Evolutionary conservation across 768 basidiomycete species (phyloP).

Genomic region (Lanmaoa pseudosensibilis): DNA sequence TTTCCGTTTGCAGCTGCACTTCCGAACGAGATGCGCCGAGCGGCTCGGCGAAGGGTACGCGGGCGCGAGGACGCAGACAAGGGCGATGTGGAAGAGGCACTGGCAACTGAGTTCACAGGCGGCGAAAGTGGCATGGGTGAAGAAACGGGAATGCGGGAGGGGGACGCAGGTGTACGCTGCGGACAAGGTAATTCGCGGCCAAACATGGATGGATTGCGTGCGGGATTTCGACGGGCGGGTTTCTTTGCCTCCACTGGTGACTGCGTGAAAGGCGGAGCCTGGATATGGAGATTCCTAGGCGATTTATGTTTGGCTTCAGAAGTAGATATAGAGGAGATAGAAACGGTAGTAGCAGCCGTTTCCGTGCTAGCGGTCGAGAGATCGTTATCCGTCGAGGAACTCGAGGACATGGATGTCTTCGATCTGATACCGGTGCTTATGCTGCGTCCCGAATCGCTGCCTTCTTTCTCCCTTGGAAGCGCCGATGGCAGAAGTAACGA

Average conservation of each 20-base stretch:
- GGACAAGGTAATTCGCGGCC: constrained; percentile 61
- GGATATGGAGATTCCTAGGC: constrained; percentile 22
- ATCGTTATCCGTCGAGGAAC: constrained; percentile 34
- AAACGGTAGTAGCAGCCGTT: constrained; percentile 32
- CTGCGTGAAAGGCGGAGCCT: constrained; percentile 22
- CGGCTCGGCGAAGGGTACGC: constrained; percentile 37
- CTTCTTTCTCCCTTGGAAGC: constrained; percentile 12
- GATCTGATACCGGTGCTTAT: constrained; percentile 19
- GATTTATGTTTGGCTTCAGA: constrained; percentile 20
- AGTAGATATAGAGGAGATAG: constrained; percentile 16
- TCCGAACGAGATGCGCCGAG: constrained; percentile 67
- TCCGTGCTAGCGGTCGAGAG: constrained; percentile 34
- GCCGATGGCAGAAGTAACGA: constrained; percentile 25
- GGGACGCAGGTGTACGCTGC: constrained; percentile 34
- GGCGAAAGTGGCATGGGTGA: constrained; percentile 26
- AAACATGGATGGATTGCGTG: constrained; percentile 65
- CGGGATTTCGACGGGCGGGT: constrained; percentile 42
- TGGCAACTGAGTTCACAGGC: constrained; percentile 8
- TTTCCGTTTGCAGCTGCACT: constrained; percentile 37
- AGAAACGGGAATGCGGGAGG: constrained; percentile 32
- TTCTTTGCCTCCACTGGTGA: constrained; percentile 29
- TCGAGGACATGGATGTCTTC: constrained; percentile 29
- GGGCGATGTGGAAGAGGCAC: constrained; percentile 15
- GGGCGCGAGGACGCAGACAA: constrained; percentile 22
- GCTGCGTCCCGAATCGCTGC: constrained; percentile 20